Evolutionary conservation across 2,329 filamentous ascomycete species (phyloP), one percentile per base, ranked within the genome.

Genomic region (Dothideomycetes sp.): DNA sequence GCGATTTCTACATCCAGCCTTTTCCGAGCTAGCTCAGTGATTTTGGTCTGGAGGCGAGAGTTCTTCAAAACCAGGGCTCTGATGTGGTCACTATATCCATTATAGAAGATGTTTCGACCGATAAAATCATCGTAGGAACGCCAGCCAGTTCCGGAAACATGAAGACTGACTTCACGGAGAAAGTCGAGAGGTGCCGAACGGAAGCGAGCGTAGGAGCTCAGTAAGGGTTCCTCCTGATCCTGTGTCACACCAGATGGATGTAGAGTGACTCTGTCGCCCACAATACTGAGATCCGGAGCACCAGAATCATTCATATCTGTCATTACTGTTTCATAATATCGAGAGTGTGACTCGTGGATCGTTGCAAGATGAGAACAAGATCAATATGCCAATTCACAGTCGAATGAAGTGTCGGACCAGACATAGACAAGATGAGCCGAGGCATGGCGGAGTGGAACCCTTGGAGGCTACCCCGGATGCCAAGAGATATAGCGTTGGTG

Each of bases 131-230:
- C 86, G 66, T 98, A 98, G 45, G 84, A 85, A 46, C 91, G 84
- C 91, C 91, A 98, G 59, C 88, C 89, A 36, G 84, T 82, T 41
- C 91, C 91, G 10, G 86, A 89, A 48, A 96, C 83, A 63, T 96
- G 88, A 23, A 94, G 72, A 33, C 84, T 91, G 23, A 98, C 82
- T 67, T 98, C 91, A 51, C 87, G 85, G 20, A 96, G 76, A 60
- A 96, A 96, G 49, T 87, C 73, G 48, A 82, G 65, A 1, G 78
- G 78, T 41, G 74, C 72, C 43, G 82, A 65, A 44, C 89, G 80
- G 61, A 96, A 95, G 32, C 87, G 82, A 34, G 84, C 83, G 72
- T 91, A 91, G 56, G 88, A 78, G 60, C 82, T 78, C 66, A 89
- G 79, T 51, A 88, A 65, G 15, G 79, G 78, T 56, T 80, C 74